Evolutionary conservation across 441 rosid species (phyloP), one percentile per base, ranked within the genome.

Genomic region (Sinapis alba): DNA sequence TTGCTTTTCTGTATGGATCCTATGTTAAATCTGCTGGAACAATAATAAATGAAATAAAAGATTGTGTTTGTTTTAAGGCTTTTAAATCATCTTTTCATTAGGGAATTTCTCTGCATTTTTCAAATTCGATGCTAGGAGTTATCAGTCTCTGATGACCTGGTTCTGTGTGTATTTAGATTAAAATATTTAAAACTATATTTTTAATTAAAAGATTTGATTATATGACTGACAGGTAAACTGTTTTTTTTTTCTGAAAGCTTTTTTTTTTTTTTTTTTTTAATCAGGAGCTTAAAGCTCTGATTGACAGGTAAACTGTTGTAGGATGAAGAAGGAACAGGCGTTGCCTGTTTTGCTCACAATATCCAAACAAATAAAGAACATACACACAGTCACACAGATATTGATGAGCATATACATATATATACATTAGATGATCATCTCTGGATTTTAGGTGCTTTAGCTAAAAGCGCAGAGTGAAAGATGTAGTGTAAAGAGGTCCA

Each of bases 401-500:
- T 23, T 21, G 16, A 60, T 59, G 9, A 51, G 54, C 61, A 51
- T 43, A 41, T 18, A 62, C 10, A 28, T n/a, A 64, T 63, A 63
- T 23, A 30, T 56, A 43, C 28, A 57, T 43, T 28, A n/a, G n/a
- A 65, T 21, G 28, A 23, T 30, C 32, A 2, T 47, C 66, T 43
- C 19, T 20, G 19, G 28, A 24, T 50, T 50, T 23, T 34, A 8
- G 61, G 2, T 59, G 27, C 38, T 81, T 66, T 53, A 79, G 79
- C 62, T 65, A 81, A 75, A 65, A 59, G 4, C 72, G 75, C 6
- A 83, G 38, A 58, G 88, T 78, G 15, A 88, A 85, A 84, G 67
- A 81, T 13, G 79, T 76, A 78, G 88, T 65, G 62, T 79, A 78
- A 4, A 68, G 73, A 65, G 78, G 78, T 56, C 62, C 21, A 65